Conservation (phyloP, 257 asterid species). For the Salvia splendens region DNA sequence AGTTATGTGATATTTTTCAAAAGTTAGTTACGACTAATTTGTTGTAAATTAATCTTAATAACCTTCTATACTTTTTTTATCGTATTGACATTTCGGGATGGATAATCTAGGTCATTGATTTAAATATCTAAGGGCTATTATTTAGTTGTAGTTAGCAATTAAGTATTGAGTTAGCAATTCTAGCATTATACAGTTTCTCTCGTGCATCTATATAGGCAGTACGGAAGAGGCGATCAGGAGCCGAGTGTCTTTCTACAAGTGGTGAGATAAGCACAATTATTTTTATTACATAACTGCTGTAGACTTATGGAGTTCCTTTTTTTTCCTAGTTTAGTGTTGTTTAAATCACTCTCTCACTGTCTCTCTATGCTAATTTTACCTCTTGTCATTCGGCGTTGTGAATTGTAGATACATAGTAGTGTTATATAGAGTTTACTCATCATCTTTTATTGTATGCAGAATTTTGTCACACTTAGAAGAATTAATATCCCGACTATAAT, state of each 20-base stretch:
- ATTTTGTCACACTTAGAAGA: slow-evolving; percentile 23
- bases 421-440: slow-evolving; percentile 33
- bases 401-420: slow-evolving; percentile 43
- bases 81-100: too few relatives aligned
- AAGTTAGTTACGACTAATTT: too few relatives aligned
- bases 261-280: slow-evolving; percentile 53
- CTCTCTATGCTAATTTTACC: slow-evolving; percentile 35
- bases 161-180: too few relatives aligned
- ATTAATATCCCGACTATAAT: slow-evolving; percentile 18
- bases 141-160: too few relatives aligned
- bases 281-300: slow-evolving; percentile 40
- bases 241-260: slow-evolving; percentile 58
- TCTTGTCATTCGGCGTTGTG: slow-evolving; percentile 39
- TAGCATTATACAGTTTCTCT: too few relatives aligned
- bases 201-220: slow-evolving; percentile 40
- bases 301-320: slow-evolving; percentile 36
- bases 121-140: too few relatives aligned
- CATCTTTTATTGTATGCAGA: slow-evolving; percentile 37
- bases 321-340: slow-evolving; percentile 36
- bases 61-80: too few relatives aligned
- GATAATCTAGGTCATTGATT: too few relatives aligned
- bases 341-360: slow-evolving; percentile 34
- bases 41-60: too few relatives aligned
- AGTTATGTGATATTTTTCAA: too few relatives aligned
- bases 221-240: slow-evolving; percentile 42